A percentile compares a stretch with the other conserved stretches of the same genome.
These are phyloP conservation scores for Wallacemonas rigidus DNA, from an alignment of 208 protist species.

Conservation along the genomic window DNA sequence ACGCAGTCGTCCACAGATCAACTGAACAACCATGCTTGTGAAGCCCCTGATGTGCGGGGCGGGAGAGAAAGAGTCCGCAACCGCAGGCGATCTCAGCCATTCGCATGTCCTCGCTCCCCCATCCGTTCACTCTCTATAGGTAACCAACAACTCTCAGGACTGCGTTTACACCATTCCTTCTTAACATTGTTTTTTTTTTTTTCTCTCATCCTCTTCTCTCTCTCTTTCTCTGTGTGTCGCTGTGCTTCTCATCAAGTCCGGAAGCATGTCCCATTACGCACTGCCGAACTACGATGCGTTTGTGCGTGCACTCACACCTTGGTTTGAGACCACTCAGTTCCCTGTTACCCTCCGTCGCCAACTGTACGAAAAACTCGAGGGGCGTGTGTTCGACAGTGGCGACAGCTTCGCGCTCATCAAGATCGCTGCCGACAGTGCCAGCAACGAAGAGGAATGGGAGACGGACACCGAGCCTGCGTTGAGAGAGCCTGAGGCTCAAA, in stretches of 20 bases:
- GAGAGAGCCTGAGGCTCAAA: constrained; percentile 12
- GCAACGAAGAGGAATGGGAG: not conserved
- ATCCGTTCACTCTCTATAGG: too few species aligned
- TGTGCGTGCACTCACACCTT: constrained; percentile 28
- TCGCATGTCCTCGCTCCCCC: too few species aligned
- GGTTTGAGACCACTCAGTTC: constrained; percentile 36
- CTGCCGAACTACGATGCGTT: constrained; percentile 38
- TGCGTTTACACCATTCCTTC: not conserved
- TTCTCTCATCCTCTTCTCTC: constrained; percentile 1
- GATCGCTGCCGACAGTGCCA: not conserved
- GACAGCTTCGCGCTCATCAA: constrained; percentile 37
- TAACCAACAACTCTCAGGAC: too few species aligned
- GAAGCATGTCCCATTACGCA: constrained; percentile 3
- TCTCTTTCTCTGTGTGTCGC: not conserved
- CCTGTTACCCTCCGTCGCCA: constrained; percentile 30
- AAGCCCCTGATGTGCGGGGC: too few species aligned
- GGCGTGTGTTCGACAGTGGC: constrained; percentile 44
- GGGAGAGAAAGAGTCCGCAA: too few species aligned
- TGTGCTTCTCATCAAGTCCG: not conserved
- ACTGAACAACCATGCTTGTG: too few species aligned
- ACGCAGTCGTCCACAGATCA: too few species aligned
- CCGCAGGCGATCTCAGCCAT: too few species aligned
- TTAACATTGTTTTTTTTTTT: not conserved
- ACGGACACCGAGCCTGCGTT: constrained; percentile 16
- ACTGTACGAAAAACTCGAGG: constrained; percentile 44